These are phyloP conservation scores for Metschnikowia borealis DNA, from an alignment of 805 yeast species.

Conservation along the genomic window DNA sequence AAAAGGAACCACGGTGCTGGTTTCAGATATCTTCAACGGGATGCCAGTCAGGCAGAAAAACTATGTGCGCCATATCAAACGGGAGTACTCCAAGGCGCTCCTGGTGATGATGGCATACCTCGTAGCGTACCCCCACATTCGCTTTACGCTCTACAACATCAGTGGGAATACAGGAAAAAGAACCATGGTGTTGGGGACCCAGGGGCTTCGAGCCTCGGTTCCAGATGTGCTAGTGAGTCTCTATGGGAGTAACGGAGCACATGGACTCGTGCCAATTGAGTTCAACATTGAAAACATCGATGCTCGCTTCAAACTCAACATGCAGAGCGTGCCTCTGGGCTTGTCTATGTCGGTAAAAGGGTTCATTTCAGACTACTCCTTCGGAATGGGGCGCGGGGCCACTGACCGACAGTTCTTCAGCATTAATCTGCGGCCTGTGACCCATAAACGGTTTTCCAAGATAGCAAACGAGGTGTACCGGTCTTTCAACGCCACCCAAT, in stretches of 20 bases:
- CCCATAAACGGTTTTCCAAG: conserved; percentile 50
- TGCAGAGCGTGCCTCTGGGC: conserved; percentile 9
- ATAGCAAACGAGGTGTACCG: conserved; percentile 71
- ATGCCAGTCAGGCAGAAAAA: conserved; percentile 83
- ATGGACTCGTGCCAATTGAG: conserved; percentile 53
- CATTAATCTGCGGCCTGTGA: conserved; percentile 74
- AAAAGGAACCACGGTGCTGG: conserved; percentile 64
- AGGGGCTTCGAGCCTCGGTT: conserved; percentile 42
- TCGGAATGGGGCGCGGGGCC: conserved; percentile 64
- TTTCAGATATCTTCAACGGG: conserved; percentile 57
- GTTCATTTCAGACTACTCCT: conserved; percentile 66
- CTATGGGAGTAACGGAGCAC: conserved; percentile 64
- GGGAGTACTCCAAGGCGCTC: conserved; percentile 71
- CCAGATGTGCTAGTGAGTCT: conserved; percentile 58
- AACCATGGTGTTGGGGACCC: conserved; percentile 54
- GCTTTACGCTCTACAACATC: conserved; percentile 58
- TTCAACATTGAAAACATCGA: conserved; percentile 33
- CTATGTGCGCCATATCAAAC: conserved; percentile 58
- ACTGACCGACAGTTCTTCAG: conserved; percentile 73
- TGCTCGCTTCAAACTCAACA: conserved; percentile 20
- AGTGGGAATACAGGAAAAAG: conserved; percentile 40
- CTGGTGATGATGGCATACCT: conserved; percentile 63
- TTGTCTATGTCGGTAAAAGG: conserved; percentile 40
- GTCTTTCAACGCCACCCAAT: conserved; percentile 65
- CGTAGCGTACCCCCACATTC: conserved; percentile 52